Conservation (phyloP, 805 yeast species). For the Brettanomyces naardenensis region DNA sequence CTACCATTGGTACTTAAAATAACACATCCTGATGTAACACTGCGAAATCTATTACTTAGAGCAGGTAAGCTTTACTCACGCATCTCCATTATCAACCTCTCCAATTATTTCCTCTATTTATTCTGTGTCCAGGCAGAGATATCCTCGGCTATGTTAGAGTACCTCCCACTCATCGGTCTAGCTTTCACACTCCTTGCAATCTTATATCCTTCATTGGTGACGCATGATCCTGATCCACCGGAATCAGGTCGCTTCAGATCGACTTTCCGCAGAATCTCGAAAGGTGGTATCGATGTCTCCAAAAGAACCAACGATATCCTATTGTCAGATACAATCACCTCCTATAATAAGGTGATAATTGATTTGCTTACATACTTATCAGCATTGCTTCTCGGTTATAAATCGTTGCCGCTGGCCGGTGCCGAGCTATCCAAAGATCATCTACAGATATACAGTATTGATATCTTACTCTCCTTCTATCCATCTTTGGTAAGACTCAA, state of each 20-base stretch:
- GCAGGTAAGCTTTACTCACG: conserved; percentile 14
- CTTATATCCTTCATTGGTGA: conserved; percentile 25
- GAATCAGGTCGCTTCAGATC: conserved; percentile 38
- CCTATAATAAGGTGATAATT: conserved; percentile 67
- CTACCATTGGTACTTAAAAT: conserved; percentile 33
- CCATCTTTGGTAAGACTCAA: conserved; percentile 74
- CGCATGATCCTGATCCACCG: conserved; percentile 11
- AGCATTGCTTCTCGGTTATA: conserved; percentile 31
- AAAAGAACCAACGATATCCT: conserved; percentile 73
- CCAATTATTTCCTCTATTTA: conserved; percentile 23
- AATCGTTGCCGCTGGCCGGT: conserved; percentile 24
- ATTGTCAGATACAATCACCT: conserved; percentile 76
- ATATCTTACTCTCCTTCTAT: conserved; percentile 26
- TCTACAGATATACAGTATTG: conserved; percentile 21
- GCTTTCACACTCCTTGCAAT: conserved; percentile 26
- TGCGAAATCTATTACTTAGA: conserved; percentile 10
- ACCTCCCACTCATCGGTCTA: conserved; percentile 33
- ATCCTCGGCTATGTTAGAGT: conserved; percentile 21
- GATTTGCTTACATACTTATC: conserved; percentile 58
- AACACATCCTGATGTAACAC: conserved; percentile 15
- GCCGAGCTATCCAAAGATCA: conserved; percentile 24
- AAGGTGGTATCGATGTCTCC: conserved; percentile 53
- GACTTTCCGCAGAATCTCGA: conserved; percentile 43
- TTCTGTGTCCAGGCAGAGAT: conserved; percentile 16
- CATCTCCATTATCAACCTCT: conserved; percentile 18